phyloP scores from a whole-genome alignment of 1,284 basidiomycete species.

The Inonotus obliquus region DNA sequence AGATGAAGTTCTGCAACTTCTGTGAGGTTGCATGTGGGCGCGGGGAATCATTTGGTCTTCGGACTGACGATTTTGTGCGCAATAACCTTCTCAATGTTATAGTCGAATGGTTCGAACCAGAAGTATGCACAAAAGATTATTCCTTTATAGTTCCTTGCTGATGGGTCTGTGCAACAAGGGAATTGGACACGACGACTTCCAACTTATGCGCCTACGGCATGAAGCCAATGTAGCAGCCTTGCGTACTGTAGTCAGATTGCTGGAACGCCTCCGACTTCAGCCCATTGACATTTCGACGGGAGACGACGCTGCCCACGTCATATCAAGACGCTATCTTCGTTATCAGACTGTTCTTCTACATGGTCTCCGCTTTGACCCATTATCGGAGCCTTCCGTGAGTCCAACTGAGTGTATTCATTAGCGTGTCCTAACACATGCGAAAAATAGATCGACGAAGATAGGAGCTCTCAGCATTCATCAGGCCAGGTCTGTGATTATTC shows the following conservation, averaged over 20 bases:
- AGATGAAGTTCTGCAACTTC: slow-evolving; percentile 72
- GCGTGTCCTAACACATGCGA: background rate
- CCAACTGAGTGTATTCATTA: background rate
- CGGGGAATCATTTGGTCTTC: slow-evolving; percentile 54
- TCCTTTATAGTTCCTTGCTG: background rate
- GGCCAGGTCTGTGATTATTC: background rate
- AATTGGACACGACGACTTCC: slow-evolving; percentile 7
- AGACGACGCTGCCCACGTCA: slow-evolving; percentile 65
- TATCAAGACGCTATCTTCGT: slow-evolving; percentile 74
- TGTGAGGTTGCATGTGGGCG: slow-evolving; percentile 66
- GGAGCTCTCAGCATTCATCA: slow-evolving; percentile 15
- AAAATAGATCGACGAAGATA: slow-evolving; percentile 14
- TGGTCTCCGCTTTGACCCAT: slow-evolving; percentile 45
- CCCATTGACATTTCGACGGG: slow-evolving; percentile 51
- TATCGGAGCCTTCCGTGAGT: slow-evolving; percentile 6
- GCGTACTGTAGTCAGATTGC: slow-evolving; percentile 66
- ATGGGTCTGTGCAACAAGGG: slow-evolving; percentile 9
- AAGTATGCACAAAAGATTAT: slow-evolving; percentile 33
- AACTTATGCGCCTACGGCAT: slow-evolving; percentile 34
- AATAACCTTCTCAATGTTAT: slow-evolving; percentile 71
- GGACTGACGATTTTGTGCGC: slow-evolving; percentile 63
- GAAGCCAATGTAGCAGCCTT: slow-evolving; percentile 75
- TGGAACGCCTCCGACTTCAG: slow-evolving; percentile 72
- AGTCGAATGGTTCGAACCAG: slow-evolving; percentile 65
- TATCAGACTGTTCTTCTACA: slow-evolving; percentile 66